Percentiles rank a stretch among this genome's conserved stretches.
Conservation (phyloP, 768 basidiomycete species). For the Floccularia luteovirens region DNA sequence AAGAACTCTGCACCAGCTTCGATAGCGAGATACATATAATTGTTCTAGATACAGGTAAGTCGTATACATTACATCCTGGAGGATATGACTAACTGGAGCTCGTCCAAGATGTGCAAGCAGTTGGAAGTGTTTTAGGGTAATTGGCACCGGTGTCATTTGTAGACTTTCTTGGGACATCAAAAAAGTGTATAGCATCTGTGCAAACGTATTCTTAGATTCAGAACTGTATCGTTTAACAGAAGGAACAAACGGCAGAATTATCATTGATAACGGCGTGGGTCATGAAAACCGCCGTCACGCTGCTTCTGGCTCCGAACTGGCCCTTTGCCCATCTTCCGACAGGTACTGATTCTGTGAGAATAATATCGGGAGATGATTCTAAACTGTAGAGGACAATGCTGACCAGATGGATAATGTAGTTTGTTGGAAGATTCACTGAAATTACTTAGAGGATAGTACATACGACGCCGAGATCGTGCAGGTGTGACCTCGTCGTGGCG, state of each 20-base stretch:
- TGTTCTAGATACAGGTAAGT: conserved; percentile 27
- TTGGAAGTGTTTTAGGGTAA: conserved; percentile 73
- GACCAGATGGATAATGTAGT: conserved; percentile 54
- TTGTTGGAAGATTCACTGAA: conserved; percentile 37
- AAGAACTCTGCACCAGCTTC: conserved; percentile 64
- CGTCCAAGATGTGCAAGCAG: conserved; percentile 62
- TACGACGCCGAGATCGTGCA: conserved; percentile 47
- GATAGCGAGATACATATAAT: conserved; percentile 51
- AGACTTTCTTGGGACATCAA: conserved; percentile 19
- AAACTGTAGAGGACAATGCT: conserved; percentile 8
- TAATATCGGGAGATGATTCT: not conserved
- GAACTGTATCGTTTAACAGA: conserved; percentile 1
- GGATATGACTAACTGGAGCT: conserved; percentile 37
- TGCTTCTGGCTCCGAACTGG: conserved; percentile 47
- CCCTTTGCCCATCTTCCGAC: conserved; percentile 56
- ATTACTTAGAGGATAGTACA: conserved; percentile 31
- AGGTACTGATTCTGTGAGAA: conserved; percentile 43
- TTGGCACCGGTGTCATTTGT: conserved; percentile 39
- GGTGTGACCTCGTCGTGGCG: conserved; percentile 63
- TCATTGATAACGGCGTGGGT: conserved; percentile 69
- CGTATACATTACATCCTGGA: not conserved
- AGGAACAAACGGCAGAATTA: conserved; percentile 32
- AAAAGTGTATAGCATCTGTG: conserved; percentile 42
- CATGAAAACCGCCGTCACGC: conserved; percentile 60
- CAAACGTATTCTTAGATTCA: conserved; percentile 1